Conservation (phyloP, 306 rosid species). For the Pachyrhizus erosus region DNA sequence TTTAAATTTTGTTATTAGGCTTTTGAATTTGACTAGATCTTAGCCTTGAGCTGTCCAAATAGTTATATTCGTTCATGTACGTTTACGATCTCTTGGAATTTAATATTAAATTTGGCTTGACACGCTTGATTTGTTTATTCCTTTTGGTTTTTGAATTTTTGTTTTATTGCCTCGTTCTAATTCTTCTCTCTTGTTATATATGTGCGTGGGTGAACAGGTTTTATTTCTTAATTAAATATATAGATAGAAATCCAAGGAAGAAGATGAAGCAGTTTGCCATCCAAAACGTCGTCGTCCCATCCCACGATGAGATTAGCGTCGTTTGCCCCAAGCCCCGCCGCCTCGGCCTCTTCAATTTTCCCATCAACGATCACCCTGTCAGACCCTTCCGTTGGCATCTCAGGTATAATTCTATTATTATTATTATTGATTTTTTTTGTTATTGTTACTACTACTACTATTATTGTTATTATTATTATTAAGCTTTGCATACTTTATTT, state of each 20-base stretch:
- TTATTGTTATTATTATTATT: neutral
- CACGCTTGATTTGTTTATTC: slow-evolving; percentile 11
- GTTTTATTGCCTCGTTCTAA: neutral
- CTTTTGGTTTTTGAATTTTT: neutral
- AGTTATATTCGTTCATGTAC: slow-evolving; percentile 14
- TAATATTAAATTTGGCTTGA: slow-evolving; percentile 11
- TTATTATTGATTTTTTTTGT: neutral
- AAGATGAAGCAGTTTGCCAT: slow-evolving; percentile 75
- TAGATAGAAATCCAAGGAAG: neutral
- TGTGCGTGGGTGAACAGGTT: slow-evolving; percentile 41
- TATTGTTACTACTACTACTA: neutral
- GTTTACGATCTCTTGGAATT: slow-evolving; percentile 36
- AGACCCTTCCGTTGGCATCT: slow-evolving; percentile 70
- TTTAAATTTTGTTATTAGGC: slow-evolving; percentile 22
- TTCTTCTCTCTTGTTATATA: neutral
- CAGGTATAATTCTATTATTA: too few relatives aligned
- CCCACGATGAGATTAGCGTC: slow-evolving; percentile 66
- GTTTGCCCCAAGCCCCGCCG: slow-evolving; percentile 98
- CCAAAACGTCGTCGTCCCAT: slow-evolving; percentile 71
- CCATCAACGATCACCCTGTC: slow-evolving; percentile 58
- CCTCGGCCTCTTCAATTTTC: slow-evolving; percentile 55
- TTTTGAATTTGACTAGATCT: slow-evolving; percentile 57
- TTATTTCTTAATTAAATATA: slow-evolving; percentile 23
- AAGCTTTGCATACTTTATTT: neutral
- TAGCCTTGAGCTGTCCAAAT: slow-evolving; percentile 37